These are phyloP conservation scores for Deuterostichococcus epilithicus DNA, from an alignment of 139 green algal species.

Conservation along the genomic window DNA sequence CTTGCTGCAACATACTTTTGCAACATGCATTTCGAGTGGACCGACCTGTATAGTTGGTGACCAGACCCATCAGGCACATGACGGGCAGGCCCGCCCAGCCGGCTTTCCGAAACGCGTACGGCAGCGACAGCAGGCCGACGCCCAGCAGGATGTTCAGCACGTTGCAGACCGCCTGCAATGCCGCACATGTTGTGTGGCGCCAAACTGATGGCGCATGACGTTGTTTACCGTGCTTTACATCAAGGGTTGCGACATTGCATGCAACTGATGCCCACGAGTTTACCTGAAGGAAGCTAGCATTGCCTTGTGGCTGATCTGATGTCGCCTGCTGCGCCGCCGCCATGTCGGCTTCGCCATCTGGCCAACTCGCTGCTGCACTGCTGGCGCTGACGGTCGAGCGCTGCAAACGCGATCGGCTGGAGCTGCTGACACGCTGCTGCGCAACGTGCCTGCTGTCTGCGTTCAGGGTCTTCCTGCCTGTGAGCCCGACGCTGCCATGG, in stretches of 20 bases:
- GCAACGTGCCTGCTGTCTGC: too few relatives aligned
- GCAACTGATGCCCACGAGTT: not conserved
- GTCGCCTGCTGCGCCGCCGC: not conserved
- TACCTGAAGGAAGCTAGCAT: too few relatives aligned
- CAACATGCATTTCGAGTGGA: too few relatives aligned
- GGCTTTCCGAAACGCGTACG: slow-evolving; percentile 50
- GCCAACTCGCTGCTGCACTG: not conserved
- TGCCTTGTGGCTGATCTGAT: too few relatives aligned
- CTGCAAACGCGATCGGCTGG: too few relatives aligned
- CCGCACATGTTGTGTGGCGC: too few relatives aligned
- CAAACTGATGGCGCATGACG: too few relatives aligned
- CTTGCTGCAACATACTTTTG: too few relatives aligned
- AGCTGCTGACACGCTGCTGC: not conserved
- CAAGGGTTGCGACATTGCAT: not conserved
- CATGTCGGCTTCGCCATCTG: not conserved
- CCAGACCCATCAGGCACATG: slow-evolving; percentile 51
- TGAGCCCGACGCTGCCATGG: too few relatives aligned
- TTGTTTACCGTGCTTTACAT: not conserved
- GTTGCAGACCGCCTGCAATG: not conserved
- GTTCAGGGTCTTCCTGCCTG: too few relatives aligned
- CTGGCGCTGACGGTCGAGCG: not conserved
- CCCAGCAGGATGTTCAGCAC: slow-evolving; percentile 67
- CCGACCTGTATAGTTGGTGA: slow-evolving; percentile 48
- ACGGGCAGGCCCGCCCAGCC: slow-evolving; percentile 56
- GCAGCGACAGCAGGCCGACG: slow-evolving; percentile 61